A percentile compares a stretch with the other conserved stretches of the same genome.
Conservation (phyloP, 768 basidiomycete species). For the Pleurotus tuoliensis region DNA sequence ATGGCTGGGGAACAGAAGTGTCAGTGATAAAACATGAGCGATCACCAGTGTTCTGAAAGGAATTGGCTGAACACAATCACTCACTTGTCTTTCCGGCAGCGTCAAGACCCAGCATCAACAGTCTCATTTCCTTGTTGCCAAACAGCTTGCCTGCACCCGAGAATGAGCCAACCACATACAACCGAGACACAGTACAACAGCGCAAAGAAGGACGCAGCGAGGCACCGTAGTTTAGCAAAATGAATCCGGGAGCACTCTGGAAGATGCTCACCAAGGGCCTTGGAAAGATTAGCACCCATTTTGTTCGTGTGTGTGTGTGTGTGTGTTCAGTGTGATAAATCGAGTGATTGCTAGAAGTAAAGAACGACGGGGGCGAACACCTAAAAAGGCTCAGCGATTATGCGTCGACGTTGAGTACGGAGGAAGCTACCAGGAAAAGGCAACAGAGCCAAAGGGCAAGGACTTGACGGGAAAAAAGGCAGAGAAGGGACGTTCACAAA, state of each 20-base stretch:
- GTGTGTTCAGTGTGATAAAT: slow-evolving; percentile 17
- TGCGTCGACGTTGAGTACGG: slow-evolving; percentile 15
- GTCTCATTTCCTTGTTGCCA: slow-evolving; percentile 98
- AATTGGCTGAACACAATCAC: slow-evolving; percentile 21
- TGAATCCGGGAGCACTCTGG: slow-evolving; percentile 10
- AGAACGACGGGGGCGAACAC: slow-evolving; percentile 52
- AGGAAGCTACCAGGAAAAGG: slow-evolving; percentile 15
- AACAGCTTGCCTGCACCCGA: slow-evolving; percentile 74
- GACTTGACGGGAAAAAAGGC: slow-evolving; percentile 5
- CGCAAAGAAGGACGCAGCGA: too few relatives aligned
- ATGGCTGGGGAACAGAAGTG: slow-evolving; percentile 62
- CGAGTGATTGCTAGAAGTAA: slow-evolving; percentile 35
- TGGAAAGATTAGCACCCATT: slow-evolving; percentile 88
- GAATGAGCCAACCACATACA: too few relatives aligned
- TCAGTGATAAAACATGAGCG: not conserved
- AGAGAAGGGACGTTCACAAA: slow-evolving; percentile 1
- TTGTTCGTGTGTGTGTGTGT: slow-evolving; percentile 24
- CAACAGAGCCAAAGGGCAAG: slow-evolving; percentile 6
- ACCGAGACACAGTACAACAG: too few relatives aligned
- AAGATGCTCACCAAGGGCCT: slow-evolving; percentile 57
- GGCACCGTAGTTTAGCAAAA: not conserved
- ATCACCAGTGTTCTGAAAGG: not conserved
- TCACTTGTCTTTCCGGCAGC: slow-evolving; percentile 98
- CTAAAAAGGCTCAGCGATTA: slow-evolving; percentile 16
- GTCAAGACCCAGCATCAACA: slow-evolving; percentile 95